Conservation (phyloP, 2,329 filamentous ascomycete species). For the Hansfordia pulvinata region DNA sequence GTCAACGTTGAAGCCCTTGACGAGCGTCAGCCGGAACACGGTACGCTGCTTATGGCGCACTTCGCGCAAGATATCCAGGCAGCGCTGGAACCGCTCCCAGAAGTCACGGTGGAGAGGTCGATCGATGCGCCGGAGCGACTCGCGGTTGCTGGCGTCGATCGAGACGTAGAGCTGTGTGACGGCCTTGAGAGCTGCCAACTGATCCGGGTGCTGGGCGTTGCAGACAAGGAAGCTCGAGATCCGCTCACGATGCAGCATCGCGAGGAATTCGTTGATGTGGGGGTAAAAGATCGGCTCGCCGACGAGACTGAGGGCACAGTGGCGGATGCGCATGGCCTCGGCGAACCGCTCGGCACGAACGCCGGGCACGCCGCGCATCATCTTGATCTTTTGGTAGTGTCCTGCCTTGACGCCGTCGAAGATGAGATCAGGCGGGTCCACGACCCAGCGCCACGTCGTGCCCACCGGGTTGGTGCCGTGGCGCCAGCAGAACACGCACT, state of each 20-base stretch:
- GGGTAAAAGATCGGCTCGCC: constrained; percentile 99
- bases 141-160: constrained; percentile 86
- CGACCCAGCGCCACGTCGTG: constrained; percentile 92
- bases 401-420: constrained; percentile 81
- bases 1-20: constrained; percentile 96
- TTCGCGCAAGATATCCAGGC: constrained; percentile 76
- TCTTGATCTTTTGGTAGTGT: constrained; percentile 96
- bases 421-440: constrained; percentile 81
- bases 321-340: constrained; percentile 84
- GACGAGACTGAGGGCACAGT: constrained; percentile 84
- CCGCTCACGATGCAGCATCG: constrained; percentile 68
- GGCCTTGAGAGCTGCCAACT: constrained; percentile 66
- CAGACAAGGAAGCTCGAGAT: constrained; percentile 95
- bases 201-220: constrained; percentile 91
- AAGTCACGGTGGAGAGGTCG: constrained; percentile 88
- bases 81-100: constrained; percentile 89
- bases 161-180: constrained; percentile 95
- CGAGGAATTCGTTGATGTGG: constrained; percentile 84
- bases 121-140: constrained; percentile 79
- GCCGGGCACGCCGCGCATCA: constrained; percentile 86
- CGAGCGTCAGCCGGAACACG: constrained; percentile 86
- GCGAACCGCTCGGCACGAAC: constrained; percentile 83
- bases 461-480: constrained; percentile 95
- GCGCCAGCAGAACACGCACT: constrained; percentile 98
- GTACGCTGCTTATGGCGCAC: constrained; percentile 79